A percentile compares a stretch with the other conserved stretches of the same genome.
phyloP scores from a whole-genome alignment of 2,329 filamentous ascomycete species.

The Cercospora janseana region DNA sequence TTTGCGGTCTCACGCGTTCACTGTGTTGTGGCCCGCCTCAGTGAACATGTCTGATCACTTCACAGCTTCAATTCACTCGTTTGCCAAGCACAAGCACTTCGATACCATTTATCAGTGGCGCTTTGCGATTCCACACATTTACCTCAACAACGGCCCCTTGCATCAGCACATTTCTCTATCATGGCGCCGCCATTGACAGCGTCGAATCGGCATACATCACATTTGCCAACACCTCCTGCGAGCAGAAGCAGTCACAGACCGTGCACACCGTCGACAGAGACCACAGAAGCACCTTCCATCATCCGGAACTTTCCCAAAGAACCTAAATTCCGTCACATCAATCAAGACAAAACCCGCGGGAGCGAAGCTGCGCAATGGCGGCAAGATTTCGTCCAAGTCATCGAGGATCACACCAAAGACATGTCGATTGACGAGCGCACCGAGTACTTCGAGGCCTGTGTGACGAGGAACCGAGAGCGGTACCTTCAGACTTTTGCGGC shows the following conservation, averaged over 20 bases:
- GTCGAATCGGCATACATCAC: too few relatives aligned
- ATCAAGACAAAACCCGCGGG: slow-evolving; percentile 9
- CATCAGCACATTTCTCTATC: neutral
- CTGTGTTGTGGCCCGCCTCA: neutral
- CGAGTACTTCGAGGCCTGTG: slow-evolving; percentile 11
- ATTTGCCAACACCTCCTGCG: neutral
- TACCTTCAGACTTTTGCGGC: slow-evolving; percentile 11
- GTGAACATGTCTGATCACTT: slow-evolving; percentile 10
- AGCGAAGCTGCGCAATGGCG: slow-evolving; percentile 8
- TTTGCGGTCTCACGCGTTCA: slow-evolving; percentile 1
- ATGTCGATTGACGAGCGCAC: slow-evolving; percentile 11
- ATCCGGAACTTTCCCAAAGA: slow-evolving; percentile 5
- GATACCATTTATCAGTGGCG: neutral
- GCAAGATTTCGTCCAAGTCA: slow-evolving; percentile 11
- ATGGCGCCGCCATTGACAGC: neutral
- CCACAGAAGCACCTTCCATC: slow-evolving; percentile 6
- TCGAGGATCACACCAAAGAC: slow-evolving; percentile 5
- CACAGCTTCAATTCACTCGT: neutral
- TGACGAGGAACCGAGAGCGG: slow-evolving; percentile 2
- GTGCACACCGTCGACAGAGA: slow-evolving; percentile 1
- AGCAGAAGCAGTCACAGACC: slow-evolving; percentile 3
- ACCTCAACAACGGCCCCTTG: neutral
- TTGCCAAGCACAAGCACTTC: neutral
- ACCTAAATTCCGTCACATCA: slow-evolving; percentile 1
- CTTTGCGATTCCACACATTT: neutral